These are phyloP conservation scores for Plasmopara muralis DNA, from an alignment of 352 stramenopile species.

Conservation along the genomic window DNA sequence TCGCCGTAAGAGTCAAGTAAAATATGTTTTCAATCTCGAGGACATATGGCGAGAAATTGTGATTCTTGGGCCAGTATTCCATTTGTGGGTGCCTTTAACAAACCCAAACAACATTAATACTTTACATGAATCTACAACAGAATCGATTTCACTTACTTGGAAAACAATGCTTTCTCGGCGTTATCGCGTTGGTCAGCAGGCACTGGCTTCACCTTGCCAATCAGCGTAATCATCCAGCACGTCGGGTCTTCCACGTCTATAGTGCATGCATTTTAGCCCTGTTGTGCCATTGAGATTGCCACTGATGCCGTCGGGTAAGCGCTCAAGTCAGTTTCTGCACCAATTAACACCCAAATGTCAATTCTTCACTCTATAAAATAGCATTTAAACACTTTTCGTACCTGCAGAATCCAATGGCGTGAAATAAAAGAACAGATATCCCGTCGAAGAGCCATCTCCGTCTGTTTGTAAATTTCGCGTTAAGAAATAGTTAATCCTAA, in stretches of 20 bases:
- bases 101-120: slow-evolving; percentile 1
- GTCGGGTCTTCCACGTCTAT: slow-evolving; percentile 68
- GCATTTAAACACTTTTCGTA: slow-evolving; percentile 3
- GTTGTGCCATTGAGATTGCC: slow-evolving; percentile 54
- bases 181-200: slow-evolving; percentile 31
- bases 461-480: slow-evolving; percentile 23
- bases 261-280: slow-evolving; percentile 43
- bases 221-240: slow-evolving; percentile 60
- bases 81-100: slow-evolving; percentile 56
- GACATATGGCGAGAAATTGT: slow-evolving; percentile 49
- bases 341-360: neutral
- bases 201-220: slow-evolving; percentile 45
- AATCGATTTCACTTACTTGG: slow-evolving; percentile 33
- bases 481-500: too few relatives aligned
- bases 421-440: slow-evolving; percentile 68
- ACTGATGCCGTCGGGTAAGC: slow-evolving; percentile 48
- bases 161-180: slow-evolving; percentile 59
- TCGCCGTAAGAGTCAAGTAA: slow-evolving; percentile 69
- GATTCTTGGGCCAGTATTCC: slow-evolving; percentile 48
- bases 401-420: slow-evolving; percentile 43
- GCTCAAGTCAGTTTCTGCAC: slow-evolving; percentile 37
- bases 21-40: slow-evolving; percentile 55
- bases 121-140: neutral
- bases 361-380: neutral
- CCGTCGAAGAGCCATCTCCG: slow-evolving; percentile 39